phyloP scores from a whole-genome alignment of 2,329 filamentous ascomycete genomes.

The Botrytis porri region DNA sequence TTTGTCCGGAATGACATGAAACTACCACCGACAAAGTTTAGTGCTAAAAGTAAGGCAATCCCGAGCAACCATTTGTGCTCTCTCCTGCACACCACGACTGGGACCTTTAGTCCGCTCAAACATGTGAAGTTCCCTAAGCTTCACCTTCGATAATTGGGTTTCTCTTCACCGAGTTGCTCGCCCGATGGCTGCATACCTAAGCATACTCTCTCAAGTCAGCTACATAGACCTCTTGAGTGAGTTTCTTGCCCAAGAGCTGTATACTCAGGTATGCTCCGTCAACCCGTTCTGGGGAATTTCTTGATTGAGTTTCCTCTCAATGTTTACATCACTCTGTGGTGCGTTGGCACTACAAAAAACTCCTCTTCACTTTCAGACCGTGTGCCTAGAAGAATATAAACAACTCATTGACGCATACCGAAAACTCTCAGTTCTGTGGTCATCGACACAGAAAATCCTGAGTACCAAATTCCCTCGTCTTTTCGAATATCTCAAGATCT shows the following conservation, averaged over 20 bases:
- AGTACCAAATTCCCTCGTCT: not conserved
- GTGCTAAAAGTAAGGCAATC: not conserved
- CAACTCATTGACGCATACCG: not conserved
- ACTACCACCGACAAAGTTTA: not conserved
- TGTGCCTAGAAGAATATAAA: too few species aligned
- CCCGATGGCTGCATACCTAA: not conserved
- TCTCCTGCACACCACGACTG: not conserved
- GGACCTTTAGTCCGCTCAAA: not conserved
- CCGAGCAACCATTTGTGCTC: not conserved
- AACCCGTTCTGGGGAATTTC: not conserved
- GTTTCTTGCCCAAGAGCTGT: not conserved
- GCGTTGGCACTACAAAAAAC: not conserved
- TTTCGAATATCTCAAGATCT: not conserved
- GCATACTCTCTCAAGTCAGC: not conserved
- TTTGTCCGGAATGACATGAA: conserved; percentile 5
- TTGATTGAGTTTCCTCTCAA: not conserved
- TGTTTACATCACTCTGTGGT: not conserved
- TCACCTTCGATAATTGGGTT: not conserved
- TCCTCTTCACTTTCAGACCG: too few species aligned
- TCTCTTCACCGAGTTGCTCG: not conserved
- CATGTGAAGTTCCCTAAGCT: not conserved
- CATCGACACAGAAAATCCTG: not conserved
- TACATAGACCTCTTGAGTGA: not conserved
- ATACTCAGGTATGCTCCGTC: not conserved
- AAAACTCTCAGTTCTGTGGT: not conserved